Evolutionary conservation across 805 yeast species (phyloP).

Genomic region (Wickerhamiella kazuoi): DNA sequence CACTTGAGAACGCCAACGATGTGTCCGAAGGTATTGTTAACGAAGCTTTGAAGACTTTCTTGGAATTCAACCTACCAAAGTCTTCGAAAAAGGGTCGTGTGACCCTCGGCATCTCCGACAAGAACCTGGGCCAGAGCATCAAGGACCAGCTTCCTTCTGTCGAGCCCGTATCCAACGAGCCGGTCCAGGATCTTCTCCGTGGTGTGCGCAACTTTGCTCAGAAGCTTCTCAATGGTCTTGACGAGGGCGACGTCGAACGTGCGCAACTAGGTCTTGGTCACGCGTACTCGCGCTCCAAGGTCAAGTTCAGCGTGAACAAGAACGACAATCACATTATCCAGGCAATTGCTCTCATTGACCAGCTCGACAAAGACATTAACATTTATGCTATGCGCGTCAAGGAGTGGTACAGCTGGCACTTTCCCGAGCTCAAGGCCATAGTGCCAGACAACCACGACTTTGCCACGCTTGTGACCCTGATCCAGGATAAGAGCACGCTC

Average conservation of each 20-base stretch:
- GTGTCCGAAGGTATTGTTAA: conserved; percentile 92
- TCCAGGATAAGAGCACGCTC: conserved; percentile 73
- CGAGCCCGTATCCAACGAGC: conserved; percentile 79
- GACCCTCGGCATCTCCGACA: conserved; percentile 78
- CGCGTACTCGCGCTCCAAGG: conserved; percentile 97
- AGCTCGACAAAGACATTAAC: conserved; percentile 91
- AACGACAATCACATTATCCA: conserved; percentile 98
- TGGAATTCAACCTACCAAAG: conserved; percentile 84
- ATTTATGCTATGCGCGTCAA: conserved; percentile 98
- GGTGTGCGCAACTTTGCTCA: conserved; percentile 84
- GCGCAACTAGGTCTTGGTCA: conserved; percentile 98
- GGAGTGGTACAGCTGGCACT: conserved; percentile 99
- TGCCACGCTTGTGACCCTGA: conserved; percentile 65
- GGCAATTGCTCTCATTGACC: conserved; percentile 93
- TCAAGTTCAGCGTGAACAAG: conserved; percentile 95
- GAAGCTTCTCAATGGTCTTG: conserved; percentile 78
- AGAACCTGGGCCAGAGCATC: conserved; percentile 88
- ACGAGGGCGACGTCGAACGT: conserved; percentile 88
- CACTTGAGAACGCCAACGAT: conserved; percentile 94
- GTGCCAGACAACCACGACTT: conserved; percentile 76
- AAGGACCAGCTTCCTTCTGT: conserved; percentile 78
- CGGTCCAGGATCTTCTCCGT: conserved; percentile 86
- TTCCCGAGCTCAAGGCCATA: conserved; percentile 88
- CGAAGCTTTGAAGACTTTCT: conserved; percentile 73
- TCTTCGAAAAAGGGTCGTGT: conserved; percentile 49